Evolutionary conservation across 768 basidiomycete species (phyloP).

Genomic region (Suillus alpinus): DNA sequence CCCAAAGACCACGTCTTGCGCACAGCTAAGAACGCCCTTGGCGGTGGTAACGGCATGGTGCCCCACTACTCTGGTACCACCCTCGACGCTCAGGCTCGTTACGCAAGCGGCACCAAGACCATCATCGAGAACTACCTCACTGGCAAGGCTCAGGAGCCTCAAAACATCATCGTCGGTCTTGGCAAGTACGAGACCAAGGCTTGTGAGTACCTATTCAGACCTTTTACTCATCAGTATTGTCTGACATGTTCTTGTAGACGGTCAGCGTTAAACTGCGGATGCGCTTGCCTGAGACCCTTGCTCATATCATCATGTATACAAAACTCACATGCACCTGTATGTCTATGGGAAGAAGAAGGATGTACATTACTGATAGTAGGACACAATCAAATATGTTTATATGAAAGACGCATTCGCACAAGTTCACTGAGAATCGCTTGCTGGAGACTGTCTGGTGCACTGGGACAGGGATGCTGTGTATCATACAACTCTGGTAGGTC

Average conservation of each 20-base stretch:
- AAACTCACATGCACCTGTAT: not conserved
- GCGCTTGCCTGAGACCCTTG: not conserved
- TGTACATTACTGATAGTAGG: not conserved
- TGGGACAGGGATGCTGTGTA: not conserved
- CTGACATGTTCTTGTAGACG: constrained; percentile 7
- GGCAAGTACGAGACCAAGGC: constrained; percentile 53
- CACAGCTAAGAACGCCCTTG: constrained; percentile 73
- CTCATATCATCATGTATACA: not conserved
- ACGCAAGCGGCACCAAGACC: constrained; percentile 67
- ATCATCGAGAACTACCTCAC: constrained; percentile 73
- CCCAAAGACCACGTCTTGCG: constrained; percentile 87
- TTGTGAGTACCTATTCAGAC: constrained; percentile 29
- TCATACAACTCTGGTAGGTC: not conserved
- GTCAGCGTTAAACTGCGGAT: constrained; percentile 6
- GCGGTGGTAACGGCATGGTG: constrained; percentile 88
- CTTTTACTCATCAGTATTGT: not conserved
- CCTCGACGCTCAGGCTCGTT: constrained; percentile 85
- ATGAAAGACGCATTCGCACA: not conserved
- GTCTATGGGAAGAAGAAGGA: not conserved
- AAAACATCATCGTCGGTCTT: constrained; percentile 77
- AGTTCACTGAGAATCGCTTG: not conserved
- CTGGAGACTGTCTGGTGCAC: not conserved
- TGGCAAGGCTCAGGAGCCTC: constrained; percentile 65
- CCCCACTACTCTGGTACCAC: constrained; percentile 88
- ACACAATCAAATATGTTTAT: not conserved